phyloP scores from a whole-genome alignment of 768 basidiomycete genomes.

The Epithele typhae region DNA sequence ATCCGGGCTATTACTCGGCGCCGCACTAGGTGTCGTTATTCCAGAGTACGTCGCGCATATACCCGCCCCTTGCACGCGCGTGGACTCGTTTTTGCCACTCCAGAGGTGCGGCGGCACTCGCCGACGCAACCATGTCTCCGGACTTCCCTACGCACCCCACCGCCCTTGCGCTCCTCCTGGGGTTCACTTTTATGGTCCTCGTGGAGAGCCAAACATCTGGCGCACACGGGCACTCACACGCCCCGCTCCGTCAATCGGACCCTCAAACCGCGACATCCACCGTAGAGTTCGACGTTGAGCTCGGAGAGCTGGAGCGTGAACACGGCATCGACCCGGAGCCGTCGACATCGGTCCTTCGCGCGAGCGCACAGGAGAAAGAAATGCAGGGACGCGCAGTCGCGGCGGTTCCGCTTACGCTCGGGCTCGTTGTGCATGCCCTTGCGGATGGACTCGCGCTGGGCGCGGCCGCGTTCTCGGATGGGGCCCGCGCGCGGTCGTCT shows the following conservation, averaged over 20 bases:
- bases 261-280: conserved; percentile 24
- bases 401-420: conserved; percentile 76
- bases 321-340: conserved; percentile 23
- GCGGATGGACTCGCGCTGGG: conserved; percentile 94
- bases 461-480: conserved; percentile 52
- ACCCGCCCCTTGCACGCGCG: neutral
- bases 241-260: conserved; percentile 6
- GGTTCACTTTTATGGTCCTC: conserved; percentile 60
- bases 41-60: conserved; percentile 67
- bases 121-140: conserved; percentile 26
- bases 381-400: neutral
- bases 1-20: conserved; percentile 83
- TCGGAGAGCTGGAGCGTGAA: conserved; percentile 52
- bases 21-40: conserved; percentile 87
- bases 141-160: conserved; percentile 49
- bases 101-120: conserved; percentile 71
- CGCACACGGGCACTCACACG: conserved; percentile 37
- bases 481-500: conserved; percentile 42
- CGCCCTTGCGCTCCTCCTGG: conserved; percentile 58
- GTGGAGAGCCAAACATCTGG: conserved; percentile 60
- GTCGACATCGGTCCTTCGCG: no score
- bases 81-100: neutral
- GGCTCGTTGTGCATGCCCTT: conserved; percentile 81
- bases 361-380: no score
- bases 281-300: conserved; percentile 58